These are phyloP conservation scores for Mycena metata DNA, from an alignment of 768 basidiomycete genomes.

Conservation along the genomic window DNA sequence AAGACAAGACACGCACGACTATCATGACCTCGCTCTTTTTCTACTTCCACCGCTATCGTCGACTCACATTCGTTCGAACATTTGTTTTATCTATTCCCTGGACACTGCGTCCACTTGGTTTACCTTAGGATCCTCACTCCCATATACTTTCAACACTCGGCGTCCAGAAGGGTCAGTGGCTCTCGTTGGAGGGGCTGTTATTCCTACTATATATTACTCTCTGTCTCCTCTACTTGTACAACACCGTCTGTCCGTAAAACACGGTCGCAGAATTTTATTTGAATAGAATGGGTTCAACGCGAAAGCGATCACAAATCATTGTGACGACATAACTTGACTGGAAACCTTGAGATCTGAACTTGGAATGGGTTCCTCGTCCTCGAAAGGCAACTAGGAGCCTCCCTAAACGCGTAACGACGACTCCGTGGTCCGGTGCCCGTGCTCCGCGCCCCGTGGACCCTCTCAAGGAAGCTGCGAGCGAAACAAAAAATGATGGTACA, in stretches of 20 bases:
- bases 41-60: slow-evolving; percentile 37
- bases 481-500: slow-evolving; percentile 65
- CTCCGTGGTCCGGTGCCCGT: slow-evolving; percentile 64
- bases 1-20: slow-evolving; percentile 48
- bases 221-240: slow-evolving; percentile 57
- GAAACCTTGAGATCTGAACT: too few relatives aligned
- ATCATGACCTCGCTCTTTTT: slow-evolving; percentile 50
- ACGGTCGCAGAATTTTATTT: slow-evolving; percentile 35
- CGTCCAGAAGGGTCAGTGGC: slow-evolving; percentile 18
- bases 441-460: slow-evolving; percentile 47
- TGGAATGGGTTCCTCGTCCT: slow-evolving; percentile 72
- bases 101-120: slow-evolving; percentile 31
- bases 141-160: slow-evolving; percentile 29
- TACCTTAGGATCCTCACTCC: slow-evolving; percentile 36
- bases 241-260: slow-evolving; percentile 53
- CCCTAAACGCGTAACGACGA: slow-evolving; percentile 59
- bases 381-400: slow-evolving; percentile 72
- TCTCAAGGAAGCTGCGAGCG: slow-evolving; percentile 57
- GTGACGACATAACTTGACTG: not conserved
- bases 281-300: slow-evolving; percentile 21
- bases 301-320: too few relatives aligned
- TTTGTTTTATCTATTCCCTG: slow-evolving; percentile 32
- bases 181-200: slow-evolving; percentile 56
- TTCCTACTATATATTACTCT: slow-evolving; percentile 49
- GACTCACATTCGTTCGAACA: slow-evolving; percentile 35